phyloP scores from a whole-genome alignment of 805 yeast species.

The Ogataea angusta region DNA sequence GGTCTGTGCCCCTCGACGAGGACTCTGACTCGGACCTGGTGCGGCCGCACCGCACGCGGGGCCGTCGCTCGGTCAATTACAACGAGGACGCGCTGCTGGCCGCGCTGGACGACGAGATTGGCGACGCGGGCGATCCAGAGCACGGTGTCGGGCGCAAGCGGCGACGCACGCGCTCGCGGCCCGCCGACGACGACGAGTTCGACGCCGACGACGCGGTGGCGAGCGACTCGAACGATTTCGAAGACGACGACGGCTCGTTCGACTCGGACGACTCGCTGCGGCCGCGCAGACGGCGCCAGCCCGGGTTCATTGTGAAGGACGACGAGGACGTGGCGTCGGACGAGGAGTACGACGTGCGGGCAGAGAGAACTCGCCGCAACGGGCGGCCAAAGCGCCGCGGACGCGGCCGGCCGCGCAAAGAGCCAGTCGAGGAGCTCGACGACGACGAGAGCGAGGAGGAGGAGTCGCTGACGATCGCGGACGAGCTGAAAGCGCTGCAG shows the following conservation, averaged over 20 bases:
- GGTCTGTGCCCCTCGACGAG: conserved; percentile 1
- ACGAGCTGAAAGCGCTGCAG: conserved; percentile 64
- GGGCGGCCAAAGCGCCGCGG: conserved; percentile 12
- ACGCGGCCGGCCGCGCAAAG: conserved; percentile 10
- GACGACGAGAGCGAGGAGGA: conserved; percentile 17
- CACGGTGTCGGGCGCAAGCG: conserved; percentile 9
- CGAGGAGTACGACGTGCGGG: conserved; percentile 17
- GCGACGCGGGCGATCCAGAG: conserved; percentile 21
- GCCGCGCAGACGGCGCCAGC: conserved; percentile 19
- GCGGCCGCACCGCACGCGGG: conserved; percentile 28
- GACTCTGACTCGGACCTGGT: conserved; percentile 7
- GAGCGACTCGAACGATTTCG: conserved; percentile 25
- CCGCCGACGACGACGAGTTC: conserved; percentile 30
- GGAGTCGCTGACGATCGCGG: conserved; percentile 42
- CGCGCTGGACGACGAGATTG: conserved; percentile 27
- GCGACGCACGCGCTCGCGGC: conserved; percentile 13
- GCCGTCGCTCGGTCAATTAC: conserved; percentile 32
- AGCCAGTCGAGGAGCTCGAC: conserved; percentile 10
- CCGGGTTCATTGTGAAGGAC: conserved; percentile 26
- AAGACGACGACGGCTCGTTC: conserved; percentile 18
- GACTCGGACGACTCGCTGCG: conserved; percentile 22
- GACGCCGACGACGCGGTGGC: conserved; percentile 10
- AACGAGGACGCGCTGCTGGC: conserved; percentile 32
- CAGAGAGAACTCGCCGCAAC: background rate
- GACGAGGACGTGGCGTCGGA: conserved; percentile 26